Evolutionary conservation across 2,329 filamentous ascomycete genomes (phyloP), one percentile per base, ranked within the genome.

Genomic region (Hypoxylon sp.): DNA sequence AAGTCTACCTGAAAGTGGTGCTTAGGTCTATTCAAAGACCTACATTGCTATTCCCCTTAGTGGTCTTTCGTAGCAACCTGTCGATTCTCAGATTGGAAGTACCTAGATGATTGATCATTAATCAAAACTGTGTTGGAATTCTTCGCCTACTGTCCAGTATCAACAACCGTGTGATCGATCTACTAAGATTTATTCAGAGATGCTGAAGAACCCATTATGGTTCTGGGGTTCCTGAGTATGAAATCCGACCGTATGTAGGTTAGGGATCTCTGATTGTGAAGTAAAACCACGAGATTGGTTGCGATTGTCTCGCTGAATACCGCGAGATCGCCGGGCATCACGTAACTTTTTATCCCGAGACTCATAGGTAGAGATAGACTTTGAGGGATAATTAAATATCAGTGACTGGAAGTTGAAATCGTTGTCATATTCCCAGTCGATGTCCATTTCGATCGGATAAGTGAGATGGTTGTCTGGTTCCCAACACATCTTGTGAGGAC

Each of bases 371-470:
- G 33, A n/a, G 8, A 3, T 13, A 3, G 17, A 26, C 8, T 22
- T 19, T 8, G 3, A 10, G 17, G 3, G 22, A 39, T 13, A 22
- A 3, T 6, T 46, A 19, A n/a, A 31, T 46, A 8, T n/a, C 3
- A 5, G 39, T 29, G 22, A 14, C 22, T 42, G 35, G 33, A 22
- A 17, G 6, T 39, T 9, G 6, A 33, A 46, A 37, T 5, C 13
- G 24, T 19, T 14, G 1, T 46, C 29, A 17, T 29, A 31, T 1
- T 13, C 10, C 5, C 17, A n/a, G 24, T 31, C 17, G 10, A 50
- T 50, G 3, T 46, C 37, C 26, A 14, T 55, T 46, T n/a, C 9
- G 14, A n/a, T 46, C 26, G 53, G 26, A 52, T 52, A 19, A 11
- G 11, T 33, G 26, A 3, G 24, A 19, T 9, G 10, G 8, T 5